Evolutionary conservation across 1,284 basidiomycete species (phyloP).

Genomic region (Ceraceosorus bombacis): DNA sequence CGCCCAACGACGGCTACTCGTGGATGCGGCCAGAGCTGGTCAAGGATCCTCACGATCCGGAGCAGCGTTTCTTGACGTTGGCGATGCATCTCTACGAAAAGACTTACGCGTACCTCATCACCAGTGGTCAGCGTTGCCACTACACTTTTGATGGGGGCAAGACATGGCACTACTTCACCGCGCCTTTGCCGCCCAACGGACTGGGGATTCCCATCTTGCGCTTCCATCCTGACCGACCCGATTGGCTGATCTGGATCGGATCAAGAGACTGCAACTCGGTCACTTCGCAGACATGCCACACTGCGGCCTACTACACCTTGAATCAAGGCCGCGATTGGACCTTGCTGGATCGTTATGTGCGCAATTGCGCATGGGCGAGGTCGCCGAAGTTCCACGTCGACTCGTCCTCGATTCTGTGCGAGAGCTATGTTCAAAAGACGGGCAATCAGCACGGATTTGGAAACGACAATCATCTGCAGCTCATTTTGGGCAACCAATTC

Average conservation of each 20-base stretch:
- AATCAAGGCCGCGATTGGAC: constrained; percentile 67
- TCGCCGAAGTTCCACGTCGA: constrained; percentile 70
- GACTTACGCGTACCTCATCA: constrained; percentile 84
- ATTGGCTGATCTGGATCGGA: constrained; percentile 85
- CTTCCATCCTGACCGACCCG: constrained; percentile 75
- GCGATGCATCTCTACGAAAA: constrained; percentile 71
- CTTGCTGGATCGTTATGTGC: constrained; percentile 74
- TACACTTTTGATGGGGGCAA: constrained; percentile 73
- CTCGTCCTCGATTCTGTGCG: constrained; percentile 80
- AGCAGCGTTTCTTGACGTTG: constrained; percentile 64
- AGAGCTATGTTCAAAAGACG: constrained; percentile 72
- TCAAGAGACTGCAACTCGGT: constrained; percentile 58
- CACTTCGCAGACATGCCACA: constrained; percentile 24
- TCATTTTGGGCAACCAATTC: constrained; percentile 71
- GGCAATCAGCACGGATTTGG: constrained; percentile 61
- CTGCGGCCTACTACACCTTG: constrained; percentile 34
- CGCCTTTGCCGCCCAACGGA: constrained; percentile 68
- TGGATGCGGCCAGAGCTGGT: constrained; percentile 62
- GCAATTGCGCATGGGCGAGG: constrained; percentile 83
- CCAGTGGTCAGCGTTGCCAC: constrained; percentile 60
- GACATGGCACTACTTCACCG: constrained; percentile 60
- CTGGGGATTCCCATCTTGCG: constrained; percentile 70
- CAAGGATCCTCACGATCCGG: constrained; percentile 44
- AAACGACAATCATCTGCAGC: constrained; percentile 63
- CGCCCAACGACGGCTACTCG: constrained; percentile 83